phyloP scores from a whole-genome alignment of 1,284 basidiomycete genomes.

The Caloboletus inedulis region DNA sequence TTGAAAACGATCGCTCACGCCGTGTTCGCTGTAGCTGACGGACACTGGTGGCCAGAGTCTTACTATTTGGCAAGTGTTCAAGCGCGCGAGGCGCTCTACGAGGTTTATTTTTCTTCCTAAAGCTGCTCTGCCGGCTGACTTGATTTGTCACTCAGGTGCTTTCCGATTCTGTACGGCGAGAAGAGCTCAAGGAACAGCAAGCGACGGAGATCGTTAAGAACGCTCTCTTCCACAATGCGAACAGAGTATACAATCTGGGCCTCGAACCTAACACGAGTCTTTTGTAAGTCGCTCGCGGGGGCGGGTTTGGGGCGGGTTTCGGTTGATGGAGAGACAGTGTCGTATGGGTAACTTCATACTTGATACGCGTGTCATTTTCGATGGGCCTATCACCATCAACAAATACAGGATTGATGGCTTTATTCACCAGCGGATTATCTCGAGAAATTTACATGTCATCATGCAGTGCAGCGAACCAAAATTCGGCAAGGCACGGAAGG shows the following conservation, averaged over 20 bases:
- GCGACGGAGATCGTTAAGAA: constrained; percentile 28
- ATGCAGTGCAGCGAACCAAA: too few species aligned
- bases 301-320: background rate
- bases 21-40: constrained; percentile 50
- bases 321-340: background rate
- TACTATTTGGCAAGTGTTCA: constrained; percentile 67
- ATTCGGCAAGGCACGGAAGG: too few species aligned
- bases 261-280: constrained; percentile 26
- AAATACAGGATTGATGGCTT: too few species aligned
- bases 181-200: constrained; percentile 27
- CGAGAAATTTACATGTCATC: too few species aligned
- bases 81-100: constrained; percentile 56
- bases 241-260: constrained; percentile 27
- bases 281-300: constrained; percentile 1
- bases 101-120: constrained; percentile 37
- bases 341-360: background rate
- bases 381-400: too few species aligned
- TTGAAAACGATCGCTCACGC: constrained; percentile 1
- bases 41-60: constrained; percentile 75
- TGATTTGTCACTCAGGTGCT: constrained; percentile 20
- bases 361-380: too few species aligned
- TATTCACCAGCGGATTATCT: too few species aligned
- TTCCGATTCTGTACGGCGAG: constrained; percentile 19
- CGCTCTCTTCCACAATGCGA: constrained; percentile 33
- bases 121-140: background rate